phyloP scores from a whole-genome alignment of 176 grass and related monocot genomes.

The Pharus latifolius region DNA sequence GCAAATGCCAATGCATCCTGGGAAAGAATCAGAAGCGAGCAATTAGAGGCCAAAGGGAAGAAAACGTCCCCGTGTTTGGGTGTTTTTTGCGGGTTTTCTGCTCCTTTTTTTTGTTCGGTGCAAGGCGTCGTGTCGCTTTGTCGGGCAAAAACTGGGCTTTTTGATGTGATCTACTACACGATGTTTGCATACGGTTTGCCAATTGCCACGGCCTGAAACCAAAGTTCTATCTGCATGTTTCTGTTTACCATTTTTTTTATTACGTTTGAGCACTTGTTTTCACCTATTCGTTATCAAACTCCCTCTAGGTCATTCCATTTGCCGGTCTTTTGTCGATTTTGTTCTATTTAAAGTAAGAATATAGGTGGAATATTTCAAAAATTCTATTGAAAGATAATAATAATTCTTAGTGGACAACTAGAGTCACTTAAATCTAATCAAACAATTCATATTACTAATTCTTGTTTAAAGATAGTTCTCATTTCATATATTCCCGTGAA shows the following conservation, averaged over 20 bases:
- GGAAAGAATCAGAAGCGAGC: constrained; percentile 6
- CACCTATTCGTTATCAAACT: too few relatives aligned
- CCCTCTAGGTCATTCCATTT: too few relatives aligned
- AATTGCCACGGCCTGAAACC: background rate
- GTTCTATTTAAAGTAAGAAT: too few relatives aligned
- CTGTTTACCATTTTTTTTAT: background rate
- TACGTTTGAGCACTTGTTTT: background rate
- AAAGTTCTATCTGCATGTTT: background rate
- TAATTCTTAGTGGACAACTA: too few relatives aligned
- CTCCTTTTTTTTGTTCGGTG: too few relatives aligned
- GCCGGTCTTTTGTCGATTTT: too few relatives aligned
- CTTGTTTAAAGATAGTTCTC: too few relatives aligned
- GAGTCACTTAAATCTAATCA: too few relatives aligned
- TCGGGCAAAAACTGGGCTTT: background rate
- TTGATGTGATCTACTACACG: background rate
- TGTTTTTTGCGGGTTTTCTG: background rate
- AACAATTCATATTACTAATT: too few relatives aligned
- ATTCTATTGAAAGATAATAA: too few relatives aligned
- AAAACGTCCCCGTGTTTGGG: background rate
- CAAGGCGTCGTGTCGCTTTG: constrained; percentile 1
- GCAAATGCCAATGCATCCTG: background rate
- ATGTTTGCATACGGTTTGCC: background rate
- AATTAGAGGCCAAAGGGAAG: constrained; percentile 18
- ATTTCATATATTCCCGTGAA: too few relatives aligned
- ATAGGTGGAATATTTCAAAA: too few relatives aligned